Base-by-base conservation (phyloP, 225 moss, liverwort and hornwort genomes). In the Marchantia paleacea region DNA sequence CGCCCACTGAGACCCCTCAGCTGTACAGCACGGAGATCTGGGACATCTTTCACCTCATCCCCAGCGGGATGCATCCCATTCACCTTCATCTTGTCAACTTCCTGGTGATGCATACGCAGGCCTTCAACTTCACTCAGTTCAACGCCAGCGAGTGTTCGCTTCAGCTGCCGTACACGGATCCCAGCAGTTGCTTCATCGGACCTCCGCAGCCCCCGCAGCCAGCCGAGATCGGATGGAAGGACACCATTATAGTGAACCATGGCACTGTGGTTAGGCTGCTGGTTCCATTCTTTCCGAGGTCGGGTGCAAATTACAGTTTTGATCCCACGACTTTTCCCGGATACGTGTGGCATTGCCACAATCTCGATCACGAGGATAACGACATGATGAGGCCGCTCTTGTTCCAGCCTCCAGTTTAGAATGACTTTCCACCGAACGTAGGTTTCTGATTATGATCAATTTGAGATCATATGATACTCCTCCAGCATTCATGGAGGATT, bases 361-460 rank as follows among this genome's bases (percentile, higher is more conserved):
- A 76, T 53, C 75, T 87, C 3, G 91, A 92, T 31, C 90, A 92
- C 73, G 91, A 90, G 79, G 91, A 92, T 12, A 92, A 92, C 51
- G 89, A 89, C 74, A 92, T 92, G 91, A 90, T 89, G 89, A 88
- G 91, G 0, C 91, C 90, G 25, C 66, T 70, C 14, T 83, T 20
- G 19, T 73, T 55, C 16, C 55, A 4, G 55, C 55, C 55, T 12
- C 55, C 55, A 2, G 39, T 39, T 39, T 39, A 39, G 39, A 39
- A 2, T 39, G 39, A 39, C 39, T 39, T 2, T 5, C 5, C 5
- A 39, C 39, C 2, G 39, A 2, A 39, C 39, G 39, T 39, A 39
- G 39, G 39, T 2, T 39, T 39, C 39, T 39, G 39, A 39, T 39
- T 2, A 39, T 39, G 39, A 39, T 39, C 39, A 39, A 39, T 39